A percentile compares a stretch with the other conserved stretches of the same genome.
These are phyloP conservation scores for Citrus reticulata DNA, from an alignment of 345 rosid genomes.

Conservation along the genomic window DNA sequence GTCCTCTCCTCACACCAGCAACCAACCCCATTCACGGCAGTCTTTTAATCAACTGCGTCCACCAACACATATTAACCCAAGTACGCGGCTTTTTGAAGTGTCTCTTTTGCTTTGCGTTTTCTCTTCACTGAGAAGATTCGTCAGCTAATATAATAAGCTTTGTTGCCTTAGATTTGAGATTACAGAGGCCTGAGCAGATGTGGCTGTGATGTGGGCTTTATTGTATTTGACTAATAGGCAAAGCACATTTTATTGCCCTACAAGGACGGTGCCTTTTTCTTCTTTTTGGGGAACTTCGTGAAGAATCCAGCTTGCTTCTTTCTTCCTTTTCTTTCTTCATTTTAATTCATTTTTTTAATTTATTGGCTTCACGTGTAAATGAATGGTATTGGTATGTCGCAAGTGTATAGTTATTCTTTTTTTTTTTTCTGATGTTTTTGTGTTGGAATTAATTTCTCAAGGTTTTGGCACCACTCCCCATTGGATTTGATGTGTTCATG, in stretches of 20 bases:
- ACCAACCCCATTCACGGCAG: too few species aligned
- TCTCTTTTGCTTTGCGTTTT: background rate
- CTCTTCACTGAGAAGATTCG: background rate
- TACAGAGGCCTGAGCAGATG: background rate
- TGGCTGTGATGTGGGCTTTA: background rate
- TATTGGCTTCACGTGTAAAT: slow-evolving; percentile 8
- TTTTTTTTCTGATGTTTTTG: background rate
- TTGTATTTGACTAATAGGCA: background rate
- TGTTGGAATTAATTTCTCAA: background rate
- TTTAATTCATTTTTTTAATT: background rate
- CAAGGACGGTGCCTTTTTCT: background rate
- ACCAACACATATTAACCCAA: too few species aligned
- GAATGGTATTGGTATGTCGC: background rate
- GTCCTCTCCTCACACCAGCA: too few species aligned
- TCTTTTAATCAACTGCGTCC: too few species aligned
- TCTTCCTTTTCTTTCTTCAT: background rate
- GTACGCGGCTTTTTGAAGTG: background rate
- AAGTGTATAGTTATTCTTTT: background rate
- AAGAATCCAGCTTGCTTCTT: background rate
- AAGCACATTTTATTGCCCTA: background rate
- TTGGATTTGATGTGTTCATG: slow-evolving; percentile 89
- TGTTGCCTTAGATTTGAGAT: background rate
- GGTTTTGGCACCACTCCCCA: slow-evolving; percentile 88
- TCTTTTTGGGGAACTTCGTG: background rate
- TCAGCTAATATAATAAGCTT: too few species aligned